phyloP scores from a whole-genome alignment of 1,284 basidiomycete genomes.

The Pterula multifida region DNA sequence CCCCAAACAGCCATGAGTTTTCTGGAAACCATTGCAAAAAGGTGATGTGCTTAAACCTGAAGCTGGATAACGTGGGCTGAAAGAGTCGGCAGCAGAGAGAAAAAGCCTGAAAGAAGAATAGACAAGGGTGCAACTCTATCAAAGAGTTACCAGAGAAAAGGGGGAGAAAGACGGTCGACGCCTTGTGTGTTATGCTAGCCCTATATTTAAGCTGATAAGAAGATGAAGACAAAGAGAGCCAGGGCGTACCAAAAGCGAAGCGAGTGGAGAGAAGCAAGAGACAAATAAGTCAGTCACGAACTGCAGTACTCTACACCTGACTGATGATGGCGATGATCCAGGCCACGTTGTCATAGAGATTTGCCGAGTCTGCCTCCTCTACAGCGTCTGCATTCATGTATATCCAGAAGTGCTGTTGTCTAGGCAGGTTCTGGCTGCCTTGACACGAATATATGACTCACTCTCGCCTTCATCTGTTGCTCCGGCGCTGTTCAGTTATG shows the following conservation, averaged over 20 bases:
- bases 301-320: no score
- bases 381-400: no score
- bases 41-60: slow-evolving; percentile 8
- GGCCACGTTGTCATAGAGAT: no score
- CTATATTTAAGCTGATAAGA: background rate
- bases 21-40: slow-evolving; percentile 52
- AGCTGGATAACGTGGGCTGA: background rate
- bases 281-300: background rate
- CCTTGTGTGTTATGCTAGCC: background rate
- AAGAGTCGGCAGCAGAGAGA: background rate
- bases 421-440: no score
- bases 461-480: no score
- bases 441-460: no score
- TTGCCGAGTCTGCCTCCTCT: no score
- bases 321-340: no score
- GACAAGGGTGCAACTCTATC: background rate
- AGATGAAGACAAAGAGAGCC: background rate
- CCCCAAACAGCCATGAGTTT: slow-evolving; percentile 59
- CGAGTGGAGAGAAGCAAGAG: background rate
- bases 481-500: no score
- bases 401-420: no score
- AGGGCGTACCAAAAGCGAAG: background rate
- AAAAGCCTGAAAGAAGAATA: background rate
- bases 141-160: slow-evolving; percentile 5
- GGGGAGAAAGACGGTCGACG: slow-evolving; percentile 9